Evolutionary conservation across 2,329 filamentous ascomycete genomes (phyloP), one percentile per base, ranked within the genome.

Genomic region (Aplosporella prunicola): DNA sequence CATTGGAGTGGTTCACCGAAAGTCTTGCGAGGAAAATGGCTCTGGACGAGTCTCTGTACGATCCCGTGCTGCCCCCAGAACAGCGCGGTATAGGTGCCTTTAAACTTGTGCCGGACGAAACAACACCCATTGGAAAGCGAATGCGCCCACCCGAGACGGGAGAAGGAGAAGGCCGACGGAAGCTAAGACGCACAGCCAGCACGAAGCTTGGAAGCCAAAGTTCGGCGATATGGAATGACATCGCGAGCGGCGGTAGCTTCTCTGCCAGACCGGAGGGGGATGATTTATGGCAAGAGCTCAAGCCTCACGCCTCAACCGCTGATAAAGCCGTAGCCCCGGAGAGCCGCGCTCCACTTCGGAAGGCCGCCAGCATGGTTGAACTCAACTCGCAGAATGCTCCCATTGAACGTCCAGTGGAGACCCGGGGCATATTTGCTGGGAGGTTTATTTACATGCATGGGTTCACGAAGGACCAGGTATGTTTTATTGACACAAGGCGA

Each of bases 161-260:
- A 23, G 45, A 52, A n/a, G 51, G 56, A 3, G 73, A 78, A 26
- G 70, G 72, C 7, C 76, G 76, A 44, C 75, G 87, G 47, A 96
- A 95, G 62, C 62, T 98, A 47, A 78, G 91, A 47, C 82, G 88
- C 51, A 87, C 84, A 5, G 83, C 88, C 15, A 95, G 88, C 58
- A 78, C 81, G 53, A 89, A 86, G 56, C 66, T 96, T 20, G 79
- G 72, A 41, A 82, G 72, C 33, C 87, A 95, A 51, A 81, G 79
- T 47, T 78, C 88, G 49, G 78, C 76, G 18, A 71, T 96, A n/a
- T 96, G 89, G 89, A 81, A 81, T 5, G 85, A 93, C 50, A 93
- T 98, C 42, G 72, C 91, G 16, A 77, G 16, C 20, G 22, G 51
- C 28, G 52, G 45, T 6, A 50, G 51, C 37, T 47, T 52, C 31